Percentiles rank a stretch among this genome's conserved stretches.
Evolutionary conservation across 345 rosid species (phyloP).

Genomic region (Populus pruinosa): DNA sequence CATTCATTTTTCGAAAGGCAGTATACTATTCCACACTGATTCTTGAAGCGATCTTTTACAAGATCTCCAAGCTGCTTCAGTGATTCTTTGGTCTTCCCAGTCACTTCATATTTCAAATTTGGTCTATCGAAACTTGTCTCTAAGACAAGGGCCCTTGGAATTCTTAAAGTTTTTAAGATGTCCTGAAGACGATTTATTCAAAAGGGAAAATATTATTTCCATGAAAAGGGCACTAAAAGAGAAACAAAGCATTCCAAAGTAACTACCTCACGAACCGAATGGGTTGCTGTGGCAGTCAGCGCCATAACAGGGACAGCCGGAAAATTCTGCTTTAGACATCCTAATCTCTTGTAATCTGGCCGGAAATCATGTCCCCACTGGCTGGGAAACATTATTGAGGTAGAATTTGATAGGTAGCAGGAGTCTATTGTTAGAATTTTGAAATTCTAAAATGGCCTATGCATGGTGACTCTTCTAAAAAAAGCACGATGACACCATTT

Average conservation of each 20-base stretch:
- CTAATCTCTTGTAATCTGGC: constrained; percentile 79
- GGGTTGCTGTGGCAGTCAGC: constrained; percentile 85
- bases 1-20: constrained; percentile 90
- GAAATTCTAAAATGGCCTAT: too few relatives aligned
- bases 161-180: constrained; percentile 66
- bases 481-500: too few relatives aligned
- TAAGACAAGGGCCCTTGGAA: constrained; percentile 71
- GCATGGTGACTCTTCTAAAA: too few relatives aligned
- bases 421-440: too few relatives aligned
- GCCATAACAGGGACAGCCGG: constrained; percentile 71
- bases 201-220: not conserved
- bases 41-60: constrained; percentile 54
- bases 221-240: not conserved
- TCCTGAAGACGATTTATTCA: constrained; percentile 49
- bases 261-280: constrained; percentile 65
- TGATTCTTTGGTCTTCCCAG: constrained; percentile 65
- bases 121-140: constrained; percentile 93
- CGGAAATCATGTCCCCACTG: constrained; percentile 99
- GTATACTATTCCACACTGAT: constrained; percentile 78
- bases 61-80: constrained; percentile 81
- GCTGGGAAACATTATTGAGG: constrained; percentile 36
- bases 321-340: constrained; percentile 80
- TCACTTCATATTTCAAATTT: constrained; percentile 83
- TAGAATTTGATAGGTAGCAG: constrained; percentile 7
- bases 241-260: not conserved